These are phyloP conservation scores for Conoideocrella luteorostrata DNA, from an alignment of 2,329 filamentous ascomycete species.

Conservation along the genomic window DNA sequence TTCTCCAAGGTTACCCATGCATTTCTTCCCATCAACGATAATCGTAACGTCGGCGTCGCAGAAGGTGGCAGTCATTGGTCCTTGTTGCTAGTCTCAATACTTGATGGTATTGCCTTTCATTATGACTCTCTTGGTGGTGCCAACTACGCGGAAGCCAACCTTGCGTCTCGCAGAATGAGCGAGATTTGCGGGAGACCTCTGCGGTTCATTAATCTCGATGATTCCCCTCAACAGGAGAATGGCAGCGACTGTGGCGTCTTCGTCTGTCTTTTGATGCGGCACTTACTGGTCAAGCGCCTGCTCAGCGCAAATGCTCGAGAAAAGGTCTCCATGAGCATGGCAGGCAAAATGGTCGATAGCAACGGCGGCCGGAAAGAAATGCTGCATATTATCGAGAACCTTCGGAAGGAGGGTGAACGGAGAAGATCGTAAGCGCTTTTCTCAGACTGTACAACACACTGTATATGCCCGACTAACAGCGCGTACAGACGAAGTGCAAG, in stretches of 20 bases:
- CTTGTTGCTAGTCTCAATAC: conserved; percentile 77
- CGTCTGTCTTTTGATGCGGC: conserved; percentile 91
- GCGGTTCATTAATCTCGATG: conserved; percentile 73
- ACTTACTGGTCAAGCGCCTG: conserved; percentile 80
- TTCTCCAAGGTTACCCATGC: conserved; percentile 80
- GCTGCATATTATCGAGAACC: conserved; percentile 77
- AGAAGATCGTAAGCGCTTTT: conserved; percentile 64
- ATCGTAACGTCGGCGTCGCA: conserved; percentile 64
- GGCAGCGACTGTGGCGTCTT: conserved; percentile 92
- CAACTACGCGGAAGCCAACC: conserved; percentile 68
- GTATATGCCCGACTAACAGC: neutral
- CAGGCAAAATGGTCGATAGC: conserved; percentile 76
- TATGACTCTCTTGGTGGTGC: conserved; percentile 80
- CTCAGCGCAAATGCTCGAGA: conserved; percentile 71
- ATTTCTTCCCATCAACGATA: conserved; percentile 94
- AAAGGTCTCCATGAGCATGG: conserved; percentile 93
- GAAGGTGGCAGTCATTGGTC: conserved; percentile 96
- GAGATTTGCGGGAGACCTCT: conserved; percentile 60
- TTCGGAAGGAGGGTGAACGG: conserved; percentile 81
- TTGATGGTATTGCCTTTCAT: conserved; percentile 91
- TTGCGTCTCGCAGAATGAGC: conserved; percentile 63
- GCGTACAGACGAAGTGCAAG: conserved; percentile 28
- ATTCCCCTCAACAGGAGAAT: conserved; percentile 88
- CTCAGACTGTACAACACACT: neutral
- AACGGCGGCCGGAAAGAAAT: conserved; percentile 80